Conservation (phyloP, 371 early-diverging fungal genomes). For the Syncephalis fuscata region DNA sequence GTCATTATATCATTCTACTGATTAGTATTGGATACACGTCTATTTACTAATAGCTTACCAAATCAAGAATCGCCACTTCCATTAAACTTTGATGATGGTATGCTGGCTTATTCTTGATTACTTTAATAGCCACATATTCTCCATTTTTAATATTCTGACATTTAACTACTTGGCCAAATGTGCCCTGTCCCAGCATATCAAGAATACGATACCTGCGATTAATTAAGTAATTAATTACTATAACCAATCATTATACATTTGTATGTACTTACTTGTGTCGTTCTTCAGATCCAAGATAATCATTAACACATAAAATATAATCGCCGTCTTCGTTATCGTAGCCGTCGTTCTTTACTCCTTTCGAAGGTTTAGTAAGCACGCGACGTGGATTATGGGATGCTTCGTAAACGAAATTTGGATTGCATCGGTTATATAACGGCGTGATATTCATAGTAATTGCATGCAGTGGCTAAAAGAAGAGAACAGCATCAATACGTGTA, state of each 20-base stretch:
- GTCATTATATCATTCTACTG: too few relatives aligned
- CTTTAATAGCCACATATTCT: slow-evolving; percentile 86
- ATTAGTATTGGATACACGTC: too few relatives aligned
- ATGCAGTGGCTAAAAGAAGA: slow-evolving; percentile 15
- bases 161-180: slow-evolving; percentile 97
- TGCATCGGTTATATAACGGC: slow-evolving; percentile 49
- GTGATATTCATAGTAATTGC: slow-evolving; percentile 41
- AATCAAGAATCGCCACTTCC: slow-evolving; percentile 78
- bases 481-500: not conserved
- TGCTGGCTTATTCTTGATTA: slow-evolving; percentile 85
- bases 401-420: slow-evolving; percentile 57
- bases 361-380: slow-evolving; percentile 83
- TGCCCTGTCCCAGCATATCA: slow-evolving; percentile 90
- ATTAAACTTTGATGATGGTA: slow-evolving; percentile 85
- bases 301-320: slow-evolving; percentile 89
- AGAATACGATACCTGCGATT: slow-evolving; percentile 54
- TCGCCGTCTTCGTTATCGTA: slow-evolving; percentile 87
- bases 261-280: slow-evolving; percentile 48
- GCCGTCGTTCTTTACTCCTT: slow-evolving; percentile 75
- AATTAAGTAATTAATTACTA: not conserved
- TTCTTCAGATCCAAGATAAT: slow-evolving; percentile 68
- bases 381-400: slow-evolving; percentile 62
- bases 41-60: slow-evolving; percentile 20
- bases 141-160: slow-evolving; percentile 71
- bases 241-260: not conserved